Evolutionary conservation across 768 basidiomycete genomes (phyloP).

Genomic region (Boletellus emodensis): DNA sequence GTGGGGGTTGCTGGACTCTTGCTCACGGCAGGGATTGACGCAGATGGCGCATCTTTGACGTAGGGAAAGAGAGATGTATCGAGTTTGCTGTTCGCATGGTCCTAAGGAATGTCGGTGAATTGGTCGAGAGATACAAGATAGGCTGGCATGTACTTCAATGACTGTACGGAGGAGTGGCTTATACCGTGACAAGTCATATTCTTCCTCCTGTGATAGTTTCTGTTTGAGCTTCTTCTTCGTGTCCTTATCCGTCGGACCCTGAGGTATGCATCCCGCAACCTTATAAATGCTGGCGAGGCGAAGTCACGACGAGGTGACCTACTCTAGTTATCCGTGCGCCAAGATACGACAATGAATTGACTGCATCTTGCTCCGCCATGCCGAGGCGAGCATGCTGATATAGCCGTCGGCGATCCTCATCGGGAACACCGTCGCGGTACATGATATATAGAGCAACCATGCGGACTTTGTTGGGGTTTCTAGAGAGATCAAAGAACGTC

Average conservation of each 20-base stretch:
- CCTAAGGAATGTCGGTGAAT: conserved; percentile 43
- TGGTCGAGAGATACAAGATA: neutral
- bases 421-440: conserved; percentile 94
- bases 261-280: neutral
- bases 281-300: neutral
- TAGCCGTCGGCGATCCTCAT: conserved; percentile 89
- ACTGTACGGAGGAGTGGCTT: conserved; percentile 79
- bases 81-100: conserved; percentile 74
- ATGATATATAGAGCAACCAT: conserved; percentile 95
- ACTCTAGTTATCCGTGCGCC: conserved; percentile 86
- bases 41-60: conserved; percentile 71
- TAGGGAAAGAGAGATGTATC: conserved; percentile 85
- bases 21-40: conserved; percentile 42
- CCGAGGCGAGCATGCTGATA: conserved; percentile 93
- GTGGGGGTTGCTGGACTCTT: conserved; percentile 48
- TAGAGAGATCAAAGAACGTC: conserved; percentile 29
- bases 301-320: conserved; percentile 18
- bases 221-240: conserved; percentile 79
- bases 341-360: conserved; percentile 80
- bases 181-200: conserved; percentile 94
- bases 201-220: conserved; percentile 73
- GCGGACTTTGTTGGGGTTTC: conserved; percentile 89
- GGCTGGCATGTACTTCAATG: conserved; percentile 60
- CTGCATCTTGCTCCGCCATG: conserved; percentile 86
- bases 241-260: conserved; percentile 77